These are phyloP conservation scores for Pseudogymnoascus sp. DNA, from an alignment of 2,329 filamentous ascomycete genomes.

Conservation along the genomic window DNA sequence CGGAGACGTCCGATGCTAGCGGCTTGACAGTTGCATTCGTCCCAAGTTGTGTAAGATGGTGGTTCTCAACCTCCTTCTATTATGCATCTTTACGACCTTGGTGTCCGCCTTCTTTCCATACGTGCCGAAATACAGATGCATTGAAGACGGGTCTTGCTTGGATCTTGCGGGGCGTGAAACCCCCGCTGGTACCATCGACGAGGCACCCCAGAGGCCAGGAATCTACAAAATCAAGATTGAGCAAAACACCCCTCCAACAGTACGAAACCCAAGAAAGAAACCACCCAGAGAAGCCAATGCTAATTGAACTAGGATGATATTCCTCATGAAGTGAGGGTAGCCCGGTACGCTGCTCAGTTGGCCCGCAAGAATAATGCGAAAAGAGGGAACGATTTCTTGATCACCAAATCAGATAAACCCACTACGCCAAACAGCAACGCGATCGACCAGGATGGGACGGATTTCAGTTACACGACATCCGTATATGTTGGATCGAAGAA, in stretches of 20 bases:
- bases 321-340: constrained; percentile 16
- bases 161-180: background rate
- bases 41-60: constrained; percentile 16
- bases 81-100: constrained; percentile 14
- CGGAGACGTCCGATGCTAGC: background rate
- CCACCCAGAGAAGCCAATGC: background rate
- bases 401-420: constrained; percentile 29
- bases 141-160: constrained; percentile 14
- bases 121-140: constrained; percentile 20
- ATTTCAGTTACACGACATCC: constrained; percentile 58
- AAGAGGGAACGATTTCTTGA: constrained; percentile 19
- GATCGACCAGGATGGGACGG: constrained; percentile 55
- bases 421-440: constrained; percentile 42
- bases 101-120: constrained; percentile 22
- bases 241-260: constrained; percentile 3
- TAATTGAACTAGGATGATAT: constrained; percentile 7
- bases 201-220: constrained; percentile 6
- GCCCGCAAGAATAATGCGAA: constrained; percentile 14
- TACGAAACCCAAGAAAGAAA: background rate
- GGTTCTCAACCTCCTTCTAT: constrained; percentile 11
- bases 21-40: background rate
- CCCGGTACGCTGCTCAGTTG: constrained; percentile 17
- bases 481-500: constrained; percentile 47
- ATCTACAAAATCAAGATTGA: constrained; percentile 11
- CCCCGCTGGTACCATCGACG: constrained; percentile 7